Evolutionary conservation across 352 stramenopile species (phyloP).

Genomic region (Globisporangium okanoganense): DNA sequence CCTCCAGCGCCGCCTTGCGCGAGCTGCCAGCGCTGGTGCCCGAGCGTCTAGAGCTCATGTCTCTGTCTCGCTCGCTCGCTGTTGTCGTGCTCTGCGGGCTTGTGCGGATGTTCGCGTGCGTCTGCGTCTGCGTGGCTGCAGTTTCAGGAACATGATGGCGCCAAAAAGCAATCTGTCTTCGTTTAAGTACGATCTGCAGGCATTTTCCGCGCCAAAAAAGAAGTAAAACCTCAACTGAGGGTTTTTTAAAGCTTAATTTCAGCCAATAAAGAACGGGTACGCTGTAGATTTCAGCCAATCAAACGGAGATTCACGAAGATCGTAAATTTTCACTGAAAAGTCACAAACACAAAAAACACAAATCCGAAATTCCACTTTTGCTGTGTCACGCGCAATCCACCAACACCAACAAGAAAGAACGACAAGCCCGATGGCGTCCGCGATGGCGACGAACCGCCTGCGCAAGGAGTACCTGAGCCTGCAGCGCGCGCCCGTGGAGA

Average conservation of each 20-base stretch:
- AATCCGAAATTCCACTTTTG: too few species aligned
- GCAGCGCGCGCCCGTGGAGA: constrained; percentile 83
- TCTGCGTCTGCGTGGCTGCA: not conserved
- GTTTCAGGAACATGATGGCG: not conserved
- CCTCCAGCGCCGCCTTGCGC: constrained; percentile 58
- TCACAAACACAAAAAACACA: too few species aligned
- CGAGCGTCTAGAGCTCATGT: constrained; percentile 59
- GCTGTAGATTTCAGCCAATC: too few species aligned
- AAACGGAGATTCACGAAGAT: too few species aligned
- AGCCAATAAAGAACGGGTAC: too few species aligned
- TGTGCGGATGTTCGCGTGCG: not conserved
- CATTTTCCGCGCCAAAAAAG: not conserved
- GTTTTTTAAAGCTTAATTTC: too few species aligned
- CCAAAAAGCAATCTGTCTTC: not conserved
- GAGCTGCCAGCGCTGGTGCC: constrained; percentile 30
- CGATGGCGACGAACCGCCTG: constrained; percentile 84
- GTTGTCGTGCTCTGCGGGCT: not conserved
- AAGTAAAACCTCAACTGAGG: too few species aligned
- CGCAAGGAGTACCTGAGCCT: constrained; percentile 90
- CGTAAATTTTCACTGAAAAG: not conserved
- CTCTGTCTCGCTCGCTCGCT: not conserved
- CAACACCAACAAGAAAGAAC: not conserved
- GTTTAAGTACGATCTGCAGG: not conserved
- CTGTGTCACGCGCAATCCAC: not conserved
- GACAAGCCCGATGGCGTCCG: constrained; percentile 49